phyloP scores from a whole-genome alignment of 1,284 basidiomycete genomes.

The Xanthoconium separans region DNA sequence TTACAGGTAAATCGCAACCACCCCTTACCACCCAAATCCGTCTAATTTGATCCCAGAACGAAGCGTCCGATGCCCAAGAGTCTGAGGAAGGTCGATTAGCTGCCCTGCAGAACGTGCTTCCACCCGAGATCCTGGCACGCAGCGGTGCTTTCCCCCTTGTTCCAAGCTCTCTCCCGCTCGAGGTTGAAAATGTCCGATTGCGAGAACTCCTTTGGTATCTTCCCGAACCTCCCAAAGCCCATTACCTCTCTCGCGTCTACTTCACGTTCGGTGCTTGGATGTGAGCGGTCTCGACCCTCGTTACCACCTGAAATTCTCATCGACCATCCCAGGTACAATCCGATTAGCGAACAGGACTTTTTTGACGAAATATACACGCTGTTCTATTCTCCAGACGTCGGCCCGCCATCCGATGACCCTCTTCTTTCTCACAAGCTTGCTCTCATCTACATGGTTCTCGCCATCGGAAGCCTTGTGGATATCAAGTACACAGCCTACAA shows the following conservation, averaged over 20 bases:
- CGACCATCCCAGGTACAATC: constrained; percentile 60
- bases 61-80: constrained; percentile 50
- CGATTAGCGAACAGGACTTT: constrained; percentile 63
- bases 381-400: constrained; percentile 55
- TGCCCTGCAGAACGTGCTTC: constrained; percentile 54
- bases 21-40: constrained; percentile 2
- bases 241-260: constrained; percentile 60
- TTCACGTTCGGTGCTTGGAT: constrained; percentile 76
- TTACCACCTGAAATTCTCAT: constrained; percentile 9
- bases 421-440: constrained; percentile 65
- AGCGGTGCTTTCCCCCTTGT: constrained; percentile 67
- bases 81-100: constrained; percentile 46
- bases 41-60: constrained; percentile 47
- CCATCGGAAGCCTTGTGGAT: constrained; percentile 73
- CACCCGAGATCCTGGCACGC: constrained; percentile 58
- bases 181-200: constrained; percentile 48
- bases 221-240: constrained; percentile 56
- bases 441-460: constrained; percentile 72
- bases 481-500: constrained; percentile 61
- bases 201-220: constrained; percentile 68
- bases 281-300: constrained; percentile 37
- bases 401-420: constrained; percentile 53
- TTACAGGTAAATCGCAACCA: constrained; percentile 49
- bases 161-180: constrained; percentile 41
- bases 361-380: constrained; percentile 60